Evolutionary conservation across 1,284 basidiomycete genomes (phyloP), one percentile per base, ranked within the genome.

Genomic region (Ceratobasidium sp.): DNA sequence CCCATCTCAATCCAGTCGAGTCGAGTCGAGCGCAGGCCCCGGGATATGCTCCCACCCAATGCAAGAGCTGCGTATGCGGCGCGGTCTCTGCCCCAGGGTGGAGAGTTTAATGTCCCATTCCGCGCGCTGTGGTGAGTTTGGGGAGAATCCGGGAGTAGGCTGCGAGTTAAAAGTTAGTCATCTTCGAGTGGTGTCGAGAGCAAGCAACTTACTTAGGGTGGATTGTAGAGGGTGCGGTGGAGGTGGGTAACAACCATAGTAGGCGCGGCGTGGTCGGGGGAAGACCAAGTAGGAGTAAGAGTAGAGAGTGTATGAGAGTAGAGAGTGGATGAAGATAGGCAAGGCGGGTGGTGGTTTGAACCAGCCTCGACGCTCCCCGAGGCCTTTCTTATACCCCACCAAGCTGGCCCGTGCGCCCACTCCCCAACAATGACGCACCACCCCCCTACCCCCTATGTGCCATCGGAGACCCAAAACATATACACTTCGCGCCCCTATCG

Each of bases 1-100:
- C 38, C 60, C 60, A 62, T 62, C 60, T 35, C 60, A 62, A 62
- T 62, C 35, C 60, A n/a, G n/a, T n/a, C n/a, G n/a, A n/a, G n/a
- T n/a, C n/a, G n/a, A 35, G 60, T 38, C 27, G 60, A 62, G 60
- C 60, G 35, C 35, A 6, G 35, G 55, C 6, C 60, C 60, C 35
- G 20, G 60, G 60, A 62, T 62, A 62, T 62, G 60, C 60, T 62
- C 35, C 35, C 27, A 62, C 60, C 60, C 60, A 35, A 62, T 62
- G 60, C 60, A 33, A 62, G 35, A 62, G 60, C 60, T 20, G 50
- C 23, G 23, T 1, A 52, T n/a, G n/a, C n/a, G n/a, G n/a, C 18
- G 23, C 18, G 8, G n/a, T 16, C 60, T 62, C 60, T 20, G 60
- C 60, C 59, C 60, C 35, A 62, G 60, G 60, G 33, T 62, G 35